phyloP scores from a whole-genome alignment of 441 rosid species.

The Populus hybrid region DNA sequence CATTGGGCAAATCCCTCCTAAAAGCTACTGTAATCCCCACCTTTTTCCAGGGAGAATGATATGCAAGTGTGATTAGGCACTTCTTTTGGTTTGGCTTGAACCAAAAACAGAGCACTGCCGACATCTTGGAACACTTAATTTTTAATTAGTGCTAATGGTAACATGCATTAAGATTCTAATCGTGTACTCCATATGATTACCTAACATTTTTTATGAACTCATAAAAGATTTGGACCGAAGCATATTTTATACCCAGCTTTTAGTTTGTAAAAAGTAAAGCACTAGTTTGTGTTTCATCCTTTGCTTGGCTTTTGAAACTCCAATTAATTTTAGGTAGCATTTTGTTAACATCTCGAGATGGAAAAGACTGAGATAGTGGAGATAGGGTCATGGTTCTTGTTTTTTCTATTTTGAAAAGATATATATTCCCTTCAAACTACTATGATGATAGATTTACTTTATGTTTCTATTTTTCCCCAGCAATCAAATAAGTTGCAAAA shows the following conservation, averaged over 20 bases:
- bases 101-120: conserved; percentile 19
- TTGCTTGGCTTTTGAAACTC: background rate
- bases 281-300: background rate
- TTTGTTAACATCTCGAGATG: too few species aligned
- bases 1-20: too few species aligned
- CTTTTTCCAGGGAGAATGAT: conserved; percentile 11
- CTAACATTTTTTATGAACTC: background rate
- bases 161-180: conserved; percentile 33
- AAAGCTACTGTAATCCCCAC: conserved; percentile 4
- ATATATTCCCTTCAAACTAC: too few species aligned
- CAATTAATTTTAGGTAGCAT: too few species aligned
- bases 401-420: too few species aligned
- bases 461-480: too few species aligned
- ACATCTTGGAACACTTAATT: conserved; percentile 45
- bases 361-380: too few species aligned
- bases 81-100: background rate
- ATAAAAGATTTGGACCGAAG: too few species aligned
- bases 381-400: too few species aligned
- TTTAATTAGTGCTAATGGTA: conserved; percentile 18
- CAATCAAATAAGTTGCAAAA: too few species aligned
- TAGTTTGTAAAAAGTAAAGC: background rate
- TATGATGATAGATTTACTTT: too few species aligned
- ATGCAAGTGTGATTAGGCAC: conserved; percentile 22
- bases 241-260: background rate
- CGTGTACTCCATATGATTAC: conserved; percentile 34